Evolutionary conservation across 305 asterid species (phyloP), one percentile per base, ranked within the genome.

Genomic region (Fraxinus xanthoxyloides): DNA sequence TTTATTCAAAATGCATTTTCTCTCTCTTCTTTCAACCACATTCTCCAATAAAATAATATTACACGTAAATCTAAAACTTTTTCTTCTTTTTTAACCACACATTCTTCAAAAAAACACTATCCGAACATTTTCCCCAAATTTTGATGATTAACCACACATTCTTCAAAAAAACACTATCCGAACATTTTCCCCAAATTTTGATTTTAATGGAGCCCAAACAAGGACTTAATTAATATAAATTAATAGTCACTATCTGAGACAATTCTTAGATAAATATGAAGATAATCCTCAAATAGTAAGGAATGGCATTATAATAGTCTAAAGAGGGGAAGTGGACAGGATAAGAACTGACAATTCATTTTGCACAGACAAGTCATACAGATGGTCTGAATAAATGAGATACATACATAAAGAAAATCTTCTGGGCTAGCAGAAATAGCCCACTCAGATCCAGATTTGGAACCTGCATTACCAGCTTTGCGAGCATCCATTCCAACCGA

Each of bases 391-490:
- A 40, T 15, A 74, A 40, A 79, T 81, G 85, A 75, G 87, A 82
- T 80, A 87, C 97, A 75, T 92, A 96, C 95, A 80, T 89, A 92
- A 79, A 93, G 89, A 77, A 96, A 88, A 88, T 96, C 97, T 36
- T 94, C 95, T n/a, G 95, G 88, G 78, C 90, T 79, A 87, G 98
- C 97, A 85, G 98, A 90, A 82, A 85, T 54, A 54, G 98, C 99
- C 98, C 98, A 96, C 84, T 93, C 97, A 85, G 84, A 90, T 83
- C 93, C 98, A 82, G 87, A 67, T 84, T 35, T 91, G 80, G 92
- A 84, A 86, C 87, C 86, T 31, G 87, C 75, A 79, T 85, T 90
- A 75, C 93, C 93, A 82, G 91, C 85, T 85, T 90, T 91, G 63
- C 97, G 93, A 85, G 94, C 93, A 87, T 88, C 88, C 78, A 96